Conservation (phyloP, 805 yeast species). For the Nakazawaea ernobii region DNA sequence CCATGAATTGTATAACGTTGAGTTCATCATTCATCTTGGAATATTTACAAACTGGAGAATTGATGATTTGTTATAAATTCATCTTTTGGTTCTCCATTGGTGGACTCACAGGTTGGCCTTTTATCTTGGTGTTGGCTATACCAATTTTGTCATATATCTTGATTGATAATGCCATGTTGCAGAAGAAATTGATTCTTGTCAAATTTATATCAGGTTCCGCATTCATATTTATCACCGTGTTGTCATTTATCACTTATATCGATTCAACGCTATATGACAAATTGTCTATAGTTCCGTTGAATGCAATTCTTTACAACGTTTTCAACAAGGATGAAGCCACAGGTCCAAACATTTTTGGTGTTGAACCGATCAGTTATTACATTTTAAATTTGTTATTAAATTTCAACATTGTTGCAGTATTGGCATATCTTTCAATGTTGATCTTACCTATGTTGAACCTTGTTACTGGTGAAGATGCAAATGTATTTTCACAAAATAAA, state of each 20-base stretch:
- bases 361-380: constrained; percentile 75
- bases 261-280: constrained; percentile 63
- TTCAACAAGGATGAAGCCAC: constrained; percentile 55
- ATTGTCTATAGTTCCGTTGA: constrained; percentile 66
- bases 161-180: constrained; percentile 1
- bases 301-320: constrained; percentile 81
- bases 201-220: background rate
- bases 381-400: constrained; percentile 63
- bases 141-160: constrained; percentile 46
- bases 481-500: background rate
- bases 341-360: constrained; percentile 90
- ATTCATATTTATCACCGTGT: background rate
- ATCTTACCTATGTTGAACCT: constrained; percentile 24
- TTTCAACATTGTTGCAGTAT: constrained; percentile 51
- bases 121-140: constrained; percentile 55
- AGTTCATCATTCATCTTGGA: constrained; percentile 35
- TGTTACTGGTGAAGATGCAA: constrained; percentile 14
- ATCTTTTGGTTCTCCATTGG: constrained; percentile 51
- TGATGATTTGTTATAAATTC: constrained; percentile 19
- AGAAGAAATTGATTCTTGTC: background rate
- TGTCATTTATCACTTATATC: constrained; percentile 22
- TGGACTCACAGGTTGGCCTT: constrained; percentile 90
- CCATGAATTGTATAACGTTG: constrained; percentile 47
- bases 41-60: constrained; percentile 24
- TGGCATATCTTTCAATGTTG: constrained; percentile 35